Base-by-base conservation (phyloP, 371 early-diverging fungal genomes). In the Saksenaea oblongispora region DNA sequence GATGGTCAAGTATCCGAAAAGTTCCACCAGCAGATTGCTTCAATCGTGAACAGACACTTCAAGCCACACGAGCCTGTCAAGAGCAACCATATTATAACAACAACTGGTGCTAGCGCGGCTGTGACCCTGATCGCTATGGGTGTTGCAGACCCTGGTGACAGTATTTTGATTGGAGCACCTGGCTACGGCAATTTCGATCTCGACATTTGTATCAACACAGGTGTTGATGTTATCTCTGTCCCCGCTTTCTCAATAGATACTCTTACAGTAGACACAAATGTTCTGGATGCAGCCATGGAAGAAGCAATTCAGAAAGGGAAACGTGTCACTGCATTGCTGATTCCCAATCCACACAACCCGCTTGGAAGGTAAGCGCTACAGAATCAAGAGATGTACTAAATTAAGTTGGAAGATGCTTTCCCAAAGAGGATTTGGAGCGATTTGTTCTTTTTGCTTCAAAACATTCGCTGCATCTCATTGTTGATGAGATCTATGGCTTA, bases 401-500 rank as follows among this genome's bases (percentile, higher is more conserved):
- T 18, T 10, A 37, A 18, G 26, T 28, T 27, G 2, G n/a, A 34
- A 76, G 82, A 69, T 81, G 76, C 64, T 89, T 80, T 62, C 67
- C 88, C 7, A 77, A 63, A 7, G 69, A 76, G 15, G 74, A 84
- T 18, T 39, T 95, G 28, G 71, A 84, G n/a, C 67, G 67, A 3
- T 75, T 88, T 59, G 67, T 91, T 5, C 58, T 59, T 22, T 92
- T 90, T 70, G 89, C 89, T 2, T 77, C 81, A 31, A 67, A 66
- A 36, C 84, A 90, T 60, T 63, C 79, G n/a, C 57, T 95, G 10
- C 93, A 90, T 63, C 74, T 87, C n/a, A 69, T 92, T 7, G 78
- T 84, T 63, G 95, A 95, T 68, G 95, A 95, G 64, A 89, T 95
- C 27, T 95, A 93, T 72, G 93, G 87, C 8, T 73, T 93, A 11